phyloP scores from a whole-genome alignment of 2,329 filamentous ascomycete genomes.

The Drechslera avenae region DNA sequence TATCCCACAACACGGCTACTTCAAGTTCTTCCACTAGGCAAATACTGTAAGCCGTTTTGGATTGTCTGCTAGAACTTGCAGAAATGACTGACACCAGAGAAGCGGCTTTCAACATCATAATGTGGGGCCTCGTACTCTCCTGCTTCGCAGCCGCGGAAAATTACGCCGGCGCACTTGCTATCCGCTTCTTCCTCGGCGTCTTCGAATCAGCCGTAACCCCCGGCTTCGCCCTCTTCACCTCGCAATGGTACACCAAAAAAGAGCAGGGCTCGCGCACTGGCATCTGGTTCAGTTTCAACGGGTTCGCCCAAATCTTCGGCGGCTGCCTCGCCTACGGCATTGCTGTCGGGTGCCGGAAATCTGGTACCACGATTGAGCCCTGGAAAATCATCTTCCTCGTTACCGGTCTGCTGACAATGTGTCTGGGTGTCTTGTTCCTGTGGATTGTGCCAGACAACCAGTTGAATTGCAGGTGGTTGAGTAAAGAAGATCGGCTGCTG shows the following conservation, averaged over 20 bases:
- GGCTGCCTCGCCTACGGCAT: slow-evolving; percentile 69
- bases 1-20: slow-evolving; percentile 69
- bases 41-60: slow-evolving; percentile 61
- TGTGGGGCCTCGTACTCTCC: slow-evolving; percentile 65
- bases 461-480: slow-evolving; percentile 66
- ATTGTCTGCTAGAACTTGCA: too few species aligned
- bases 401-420: slow-evolving; percentile 51
- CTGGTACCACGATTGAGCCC: slow-evolving; percentile 63
- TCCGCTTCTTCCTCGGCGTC: slow-evolving; percentile 70
- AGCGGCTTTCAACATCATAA: slow-evolving; percentile 64
- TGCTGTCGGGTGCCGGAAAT: slow-evolving; percentile 58
- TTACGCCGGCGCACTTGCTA: slow-evolving; percentile 65
- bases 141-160: slow-evolving; percentile 67
- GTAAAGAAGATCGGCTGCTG: slow-evolving; percentile 67
- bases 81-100: slow-evolving; percentile 5
- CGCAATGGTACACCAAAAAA: slow-evolving; percentile 73
- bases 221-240: slow-evolving; percentile 70
- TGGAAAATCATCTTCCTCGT: slow-evolving; percentile 67
- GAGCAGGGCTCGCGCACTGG: slow-evolving; percentile 68
- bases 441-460: slow-evolving; percentile 63
- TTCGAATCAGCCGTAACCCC: slow-evolving; percentile 73
- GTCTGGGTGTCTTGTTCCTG: slow-evolving; percentile 51
- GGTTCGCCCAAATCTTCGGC: slow-evolving; percentile 66
- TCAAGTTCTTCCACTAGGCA: slow-evolving; percentile 67
- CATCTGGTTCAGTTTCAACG: slow-evolving; percentile 73